Evolutionary conservation across 805 yeast genomes (phyloP).

Genomic region (Tetrapisispora namnaoensis): DNA sequence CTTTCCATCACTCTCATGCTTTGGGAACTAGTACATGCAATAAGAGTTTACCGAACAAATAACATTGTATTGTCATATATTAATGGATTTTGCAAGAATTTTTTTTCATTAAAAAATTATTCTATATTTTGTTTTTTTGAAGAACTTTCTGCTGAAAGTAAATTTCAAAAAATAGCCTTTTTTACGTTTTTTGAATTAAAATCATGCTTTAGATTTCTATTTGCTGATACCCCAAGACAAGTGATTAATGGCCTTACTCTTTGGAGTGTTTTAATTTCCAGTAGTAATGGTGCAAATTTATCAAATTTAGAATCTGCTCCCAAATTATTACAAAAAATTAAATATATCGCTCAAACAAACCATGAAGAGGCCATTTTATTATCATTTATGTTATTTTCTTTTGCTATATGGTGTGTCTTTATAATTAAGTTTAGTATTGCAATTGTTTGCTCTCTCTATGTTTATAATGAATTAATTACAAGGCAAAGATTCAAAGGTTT

Average conservation of each 20-base stretch:
- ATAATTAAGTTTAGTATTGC: conserved; percentile 48
- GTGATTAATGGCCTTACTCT: conserved; percentile 70
- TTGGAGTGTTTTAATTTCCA: conserved; percentile 37
- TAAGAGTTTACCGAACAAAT: conserved; percentile 45
- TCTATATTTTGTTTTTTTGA: conserved; percentile 65
- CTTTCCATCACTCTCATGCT: conserved; percentile 51
- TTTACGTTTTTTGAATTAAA: conserved; percentile 56
- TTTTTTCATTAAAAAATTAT: conserved; percentile 50
- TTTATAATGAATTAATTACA: conserved; percentile 37
- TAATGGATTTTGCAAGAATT: conserved; percentile 48
- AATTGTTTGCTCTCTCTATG: conserved; percentile 40
- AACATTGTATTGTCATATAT: conserved; percentile 65
- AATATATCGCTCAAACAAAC: conserved; percentile 49
- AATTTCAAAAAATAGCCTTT: conserved; percentile 59
- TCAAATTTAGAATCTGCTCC: conserved; percentile 21
- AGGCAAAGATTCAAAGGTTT: conserved; percentile 34
- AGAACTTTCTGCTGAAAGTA: conserved; percentile 53
- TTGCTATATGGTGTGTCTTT: conserved; percentile 64
- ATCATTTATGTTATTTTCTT: conserved; percentile 66
- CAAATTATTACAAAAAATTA: conserved; percentile 37
- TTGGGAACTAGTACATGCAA: conserved; percentile 50
- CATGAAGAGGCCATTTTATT: conserved; percentile 60
- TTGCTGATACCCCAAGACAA: conserved; percentile 85
- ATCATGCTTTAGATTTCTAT: conserved; percentile 48
- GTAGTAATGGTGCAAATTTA: conserved; percentile 23